Conservation (phyloP, 2,329 filamentous ascomycete genomes). For the Aspergillus puulaauensis region DNA sequence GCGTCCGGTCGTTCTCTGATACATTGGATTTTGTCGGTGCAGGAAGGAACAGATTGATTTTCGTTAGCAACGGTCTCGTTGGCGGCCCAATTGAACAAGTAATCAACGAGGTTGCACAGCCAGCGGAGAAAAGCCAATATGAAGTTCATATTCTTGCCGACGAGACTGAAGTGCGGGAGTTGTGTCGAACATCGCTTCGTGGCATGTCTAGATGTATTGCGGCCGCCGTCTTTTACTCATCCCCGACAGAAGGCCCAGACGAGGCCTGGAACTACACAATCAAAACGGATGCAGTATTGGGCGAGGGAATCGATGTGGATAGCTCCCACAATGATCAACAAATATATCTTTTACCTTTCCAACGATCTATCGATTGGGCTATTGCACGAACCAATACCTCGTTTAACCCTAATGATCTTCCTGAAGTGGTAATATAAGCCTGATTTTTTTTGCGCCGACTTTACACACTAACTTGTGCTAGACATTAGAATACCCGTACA, state of each 20-base stretch:
- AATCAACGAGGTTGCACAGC: slow-evolving; percentile 61
- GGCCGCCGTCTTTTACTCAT: slow-evolving; percentile 72
- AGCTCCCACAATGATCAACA: slow-evolving; percentile 70
- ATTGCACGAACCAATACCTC: slow-evolving; percentile 61
- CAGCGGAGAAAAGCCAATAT: slow-evolving; percentile 52
- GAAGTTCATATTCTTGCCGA: slow-evolving; percentile 53
- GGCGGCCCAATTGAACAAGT: slow-evolving; percentile 72
- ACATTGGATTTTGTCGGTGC: slow-evolving; percentile 60
- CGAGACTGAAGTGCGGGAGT: slow-evolving; percentile 59
- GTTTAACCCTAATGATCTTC: slow-evolving; percentile 40
- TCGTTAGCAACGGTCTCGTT: slow-evolving; percentile 71
- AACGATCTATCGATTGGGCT: slow-evolving; percentile 72
- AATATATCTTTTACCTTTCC: slow-evolving; percentile 75
- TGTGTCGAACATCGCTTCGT: slow-evolving; percentile 63
- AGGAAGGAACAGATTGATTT: slow-evolving; percentile 68
- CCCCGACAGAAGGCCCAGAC: slow-evolving; percentile 66
- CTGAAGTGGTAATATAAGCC: slow-evolving; percentile 29
- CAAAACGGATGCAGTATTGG: slow-evolving; percentile 70
- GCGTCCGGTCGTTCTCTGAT: slow-evolving; percentile 64
- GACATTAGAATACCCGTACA: slow-evolving; percentile 72
- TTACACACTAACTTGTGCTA: slow-evolving; percentile 8
- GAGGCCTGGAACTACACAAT: slow-evolving; percentile 85
- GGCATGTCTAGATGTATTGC: slow-evolving; percentile 72
- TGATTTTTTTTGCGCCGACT: neutral
- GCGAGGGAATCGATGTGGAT: slow-evolving; percentile 63